Evolutionary conservation across 2,329 filamentous ascomycete genomes (phyloP).

Genomic region (Alternaria triticina): DNA sequence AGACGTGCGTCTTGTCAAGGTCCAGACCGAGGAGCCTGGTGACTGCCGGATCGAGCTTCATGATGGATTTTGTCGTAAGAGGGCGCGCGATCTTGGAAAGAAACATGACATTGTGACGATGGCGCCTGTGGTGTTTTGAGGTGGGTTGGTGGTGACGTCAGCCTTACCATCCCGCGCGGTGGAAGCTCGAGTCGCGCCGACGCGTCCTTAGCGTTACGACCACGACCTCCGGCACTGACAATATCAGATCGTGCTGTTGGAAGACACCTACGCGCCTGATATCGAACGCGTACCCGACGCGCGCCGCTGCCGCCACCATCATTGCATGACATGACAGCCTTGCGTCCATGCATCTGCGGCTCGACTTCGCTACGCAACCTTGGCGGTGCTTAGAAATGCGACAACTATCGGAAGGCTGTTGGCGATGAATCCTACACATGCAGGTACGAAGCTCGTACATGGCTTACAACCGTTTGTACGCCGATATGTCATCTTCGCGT

Average conservation of each 20-base stretch:
- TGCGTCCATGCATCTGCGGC: neutral
- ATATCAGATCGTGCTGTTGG: neutral
- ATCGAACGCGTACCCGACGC: neutral
- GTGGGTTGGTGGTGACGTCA: conserved; percentile 4
- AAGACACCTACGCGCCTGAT: fast-evolving
- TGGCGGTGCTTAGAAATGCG: neutral
- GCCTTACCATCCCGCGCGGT: neutral
- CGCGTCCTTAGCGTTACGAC: neutral
- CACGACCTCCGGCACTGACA: fast-evolving
- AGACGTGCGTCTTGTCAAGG: conserved; percentile 60
- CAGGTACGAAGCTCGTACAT: neutral
- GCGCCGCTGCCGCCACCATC: neutral
- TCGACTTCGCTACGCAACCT: neutral
- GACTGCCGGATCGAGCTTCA: conserved; percentile 69
- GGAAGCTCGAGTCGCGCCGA: neutral
- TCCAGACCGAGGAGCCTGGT: conserved; percentile 66
- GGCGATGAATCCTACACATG: conserved; percentile 30
- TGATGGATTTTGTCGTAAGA: conserved; percentile 15
- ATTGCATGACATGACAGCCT: neutral
- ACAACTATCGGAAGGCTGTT: neutral
- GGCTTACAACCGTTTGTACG: neutral
- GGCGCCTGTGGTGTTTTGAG: neutral
- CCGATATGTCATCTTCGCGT: neutral
- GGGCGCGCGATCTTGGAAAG: neutral
- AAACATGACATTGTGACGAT: neutral